Base-by-base conservation (phyloP, 805 yeast species). In the Suhomyces sp. region DNA sequence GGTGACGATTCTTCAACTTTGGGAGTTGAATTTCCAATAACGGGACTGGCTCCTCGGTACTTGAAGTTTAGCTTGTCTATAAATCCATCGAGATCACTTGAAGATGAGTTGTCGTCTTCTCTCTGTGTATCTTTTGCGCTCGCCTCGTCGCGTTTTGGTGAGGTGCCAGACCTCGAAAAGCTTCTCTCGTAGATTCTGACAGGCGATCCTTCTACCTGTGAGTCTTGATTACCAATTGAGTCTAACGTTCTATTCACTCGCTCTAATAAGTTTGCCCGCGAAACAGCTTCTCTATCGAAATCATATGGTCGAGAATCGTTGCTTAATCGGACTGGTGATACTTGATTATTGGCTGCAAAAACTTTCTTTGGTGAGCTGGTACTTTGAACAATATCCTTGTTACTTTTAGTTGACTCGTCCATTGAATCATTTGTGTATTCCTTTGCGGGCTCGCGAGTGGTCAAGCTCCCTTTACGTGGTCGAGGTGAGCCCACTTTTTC, bases 221-320 rank as follows among this genome's bases (percentile, higher is more conserved):
- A 17, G 17, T 40, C 53, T 13, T 44, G 49, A 44, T 21, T 49
- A 20, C 41, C 49, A 19, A 56, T 51, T 10, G 58, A 53, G 22
- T 52, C 54, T 5, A 49, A 41, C 2, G 58, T 51, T 39, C 53
- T 57, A 40, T 53, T 52, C 4, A 52, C 58, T 35, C 56, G 52
- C 43, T 60, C 58, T 15, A 51, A 46, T 25, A 53, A 45, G 37
- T 51, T 46, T 5, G 52, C 56, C 15, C 58, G 55, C 24, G 47
- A 57, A 41, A 35, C 53, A 43, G 22, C 52, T 35, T 13, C 63
- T 25, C 10, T 45, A n/a, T 29, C 21, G 12, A 44, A 3, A 25
- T 25, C 22, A 44, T 25, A 8, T 25, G 56, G 47, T 17, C 6
- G 41, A 17, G 12, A 3, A 45, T 46, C n/a, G 48, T 25, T 27